Percentiles rank a stretch among this genome's conserved stretches.
Conservation (phyloP, 257 asterid genomes). For the Apocynum venetum region DNA sequence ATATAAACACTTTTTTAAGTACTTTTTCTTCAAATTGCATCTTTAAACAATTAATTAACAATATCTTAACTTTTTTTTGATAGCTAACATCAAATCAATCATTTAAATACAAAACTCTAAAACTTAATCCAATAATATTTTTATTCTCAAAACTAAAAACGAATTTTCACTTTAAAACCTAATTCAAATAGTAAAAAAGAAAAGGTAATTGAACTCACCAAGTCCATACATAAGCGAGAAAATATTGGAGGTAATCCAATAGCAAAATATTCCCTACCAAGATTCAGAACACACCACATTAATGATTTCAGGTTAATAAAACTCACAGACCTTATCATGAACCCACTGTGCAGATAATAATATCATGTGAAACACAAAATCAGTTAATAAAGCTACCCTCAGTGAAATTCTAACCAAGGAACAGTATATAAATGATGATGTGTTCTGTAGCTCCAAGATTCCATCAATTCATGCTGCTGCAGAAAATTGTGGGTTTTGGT, state of each 20-base stretch:
- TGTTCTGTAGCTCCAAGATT: not conserved
- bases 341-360: not conserved
- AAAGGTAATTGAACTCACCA: slow-evolving; percentile 41
- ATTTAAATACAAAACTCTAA: too few species aligned
- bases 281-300: slow-evolving; percentile 1
- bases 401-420: not conserved
- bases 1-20: too few species aligned
- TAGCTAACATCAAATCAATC: too few species aligned
- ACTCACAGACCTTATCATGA: not conserved
- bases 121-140: too few species aligned
- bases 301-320: not conserved
- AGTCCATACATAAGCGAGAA: slow-evolving; percentile 76
- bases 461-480: not conserved
- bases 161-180: too few species aligned
- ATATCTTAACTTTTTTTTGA: too few species aligned
- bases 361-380: not conserved
- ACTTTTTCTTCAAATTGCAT: too few species aligned
- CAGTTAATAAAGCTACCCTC: not conserved
- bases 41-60: too few species aligned
- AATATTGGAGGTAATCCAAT: slow-evolving; percentile 86
- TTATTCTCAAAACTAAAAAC: too few species aligned
- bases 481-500: not conserved
- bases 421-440: not conserved
- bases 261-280: slow-evolving; percentile 85
- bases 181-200: not conserved